Evolutionary conservation across 2,329 filamentous ascomycete species (phyloP).

Genomic region (Ascosphaera apis): DNA sequence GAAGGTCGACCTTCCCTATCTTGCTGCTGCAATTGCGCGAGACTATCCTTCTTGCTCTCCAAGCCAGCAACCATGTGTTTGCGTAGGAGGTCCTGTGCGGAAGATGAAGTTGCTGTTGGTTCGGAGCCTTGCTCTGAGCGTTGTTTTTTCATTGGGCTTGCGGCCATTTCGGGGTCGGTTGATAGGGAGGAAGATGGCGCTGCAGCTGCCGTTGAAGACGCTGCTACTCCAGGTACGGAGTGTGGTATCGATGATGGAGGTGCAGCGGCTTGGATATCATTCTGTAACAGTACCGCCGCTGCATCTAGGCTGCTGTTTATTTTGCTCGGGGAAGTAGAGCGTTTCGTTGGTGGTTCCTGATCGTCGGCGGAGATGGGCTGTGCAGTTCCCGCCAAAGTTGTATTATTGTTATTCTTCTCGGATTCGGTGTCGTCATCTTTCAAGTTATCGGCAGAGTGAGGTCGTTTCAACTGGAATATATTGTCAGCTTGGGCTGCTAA

Average conservation of each 20-base stretch:
- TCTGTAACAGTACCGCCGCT: not conserved
- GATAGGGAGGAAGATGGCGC: no score
- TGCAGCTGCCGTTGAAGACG: no score
- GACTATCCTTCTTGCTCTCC: not conserved
- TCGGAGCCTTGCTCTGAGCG: not conserved
- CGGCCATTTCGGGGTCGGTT: not conserved
- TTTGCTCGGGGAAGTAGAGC: not conserved
- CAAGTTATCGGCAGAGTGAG: constrained; percentile 33
- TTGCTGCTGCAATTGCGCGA: not conserved
- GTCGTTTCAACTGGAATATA: constrained; percentile 34
- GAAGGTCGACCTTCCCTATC: not conserved
- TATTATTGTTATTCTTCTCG: not conserved
- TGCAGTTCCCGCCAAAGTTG: not conserved
- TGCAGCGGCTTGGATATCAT: no score
- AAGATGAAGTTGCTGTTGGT: no score
- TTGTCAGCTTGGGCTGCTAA: not conserved
- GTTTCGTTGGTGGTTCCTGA: not conserved
- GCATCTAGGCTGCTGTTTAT: not conserved
- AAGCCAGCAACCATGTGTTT: not conserved
- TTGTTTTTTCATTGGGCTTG: not conserved
- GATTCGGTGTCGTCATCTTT: not conserved
- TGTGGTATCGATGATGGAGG: no score
- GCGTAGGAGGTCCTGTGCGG: not conserved
- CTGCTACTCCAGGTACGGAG: no score
- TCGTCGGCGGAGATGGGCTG: not conserved